Conservation (phyloP, 192 early-diverging fungal genomes). For the Coemansia erecta region DNA sequence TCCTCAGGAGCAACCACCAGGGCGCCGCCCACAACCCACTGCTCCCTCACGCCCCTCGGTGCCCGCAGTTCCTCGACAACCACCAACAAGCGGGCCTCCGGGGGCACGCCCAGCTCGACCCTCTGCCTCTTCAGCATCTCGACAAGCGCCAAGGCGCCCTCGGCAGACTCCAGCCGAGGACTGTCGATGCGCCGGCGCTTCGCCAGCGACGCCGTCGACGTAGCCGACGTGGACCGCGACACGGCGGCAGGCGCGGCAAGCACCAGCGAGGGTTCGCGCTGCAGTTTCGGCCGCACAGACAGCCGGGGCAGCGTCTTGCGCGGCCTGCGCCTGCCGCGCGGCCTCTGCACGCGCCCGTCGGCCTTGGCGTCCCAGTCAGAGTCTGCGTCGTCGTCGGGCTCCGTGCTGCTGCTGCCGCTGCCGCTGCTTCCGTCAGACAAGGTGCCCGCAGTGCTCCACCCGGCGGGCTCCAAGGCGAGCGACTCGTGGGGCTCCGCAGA, state of each 20-base stretch:
- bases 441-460: background rate
- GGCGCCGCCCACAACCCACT: constrained; percentile 16
- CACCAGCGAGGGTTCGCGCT: too few relatives aligned
- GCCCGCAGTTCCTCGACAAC: background rate
- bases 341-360: background rate
- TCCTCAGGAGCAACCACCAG: constrained; percentile 26
- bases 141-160: too few relatives aligned
- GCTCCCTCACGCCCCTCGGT: background rate
- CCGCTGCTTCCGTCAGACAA: background rate
- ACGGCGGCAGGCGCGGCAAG: too few relatives aligned
- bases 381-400: constrained; percentile 44
- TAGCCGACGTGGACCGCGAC: too few relatives aligned
- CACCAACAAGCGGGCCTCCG: constrained; percentile 4
- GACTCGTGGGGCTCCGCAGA: background rate
- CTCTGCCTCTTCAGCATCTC: too few relatives aligned
- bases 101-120: constrained; percentile 18
- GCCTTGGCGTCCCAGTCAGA: constrained; percentile 33
- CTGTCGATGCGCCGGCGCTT: too few relatives aligned
- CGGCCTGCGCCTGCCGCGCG: too few relatives aligned
- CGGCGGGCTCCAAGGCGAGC: background rate
- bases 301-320: background rate
- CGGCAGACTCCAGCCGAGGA: too few relatives aligned
- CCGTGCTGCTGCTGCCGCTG: constrained; percentile 18
- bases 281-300: too few relatives aligned
- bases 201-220: too few relatives aligned